Evolutionary conservation across 805 yeast genomes (phyloP).

Genomic region (Ascoidea tarda): DNA sequence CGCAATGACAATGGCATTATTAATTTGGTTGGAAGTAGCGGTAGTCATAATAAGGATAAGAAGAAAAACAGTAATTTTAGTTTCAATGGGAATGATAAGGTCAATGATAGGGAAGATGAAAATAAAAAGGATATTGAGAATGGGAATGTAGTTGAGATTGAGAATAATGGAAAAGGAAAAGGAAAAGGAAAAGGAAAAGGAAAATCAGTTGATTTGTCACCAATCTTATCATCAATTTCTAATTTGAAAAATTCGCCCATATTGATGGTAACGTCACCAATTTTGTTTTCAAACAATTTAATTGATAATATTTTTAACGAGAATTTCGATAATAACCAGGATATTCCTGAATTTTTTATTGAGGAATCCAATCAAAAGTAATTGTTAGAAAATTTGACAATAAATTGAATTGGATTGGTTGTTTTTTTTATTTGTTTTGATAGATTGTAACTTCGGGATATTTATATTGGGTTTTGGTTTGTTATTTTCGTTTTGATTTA

Average conservation of each 20-base stretch:
- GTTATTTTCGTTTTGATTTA: conserved; percentile 1
- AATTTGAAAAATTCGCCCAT: background rate
- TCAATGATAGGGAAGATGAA: background rate
- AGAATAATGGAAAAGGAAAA: no score
- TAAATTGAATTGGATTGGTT: no score
- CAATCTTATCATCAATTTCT: background rate
- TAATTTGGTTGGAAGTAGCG: no score
- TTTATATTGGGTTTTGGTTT: conserved; percentile 1
- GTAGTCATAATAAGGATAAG: no score
- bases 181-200: background rate
- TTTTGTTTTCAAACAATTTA: no score
- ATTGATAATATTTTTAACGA: no score
- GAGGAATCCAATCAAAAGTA: background rate
- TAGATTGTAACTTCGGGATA: background rate
- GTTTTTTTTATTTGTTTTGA: no score
- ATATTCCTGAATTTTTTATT: background rate
- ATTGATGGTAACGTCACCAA: background rate
- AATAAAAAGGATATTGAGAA: background rate
- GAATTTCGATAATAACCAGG: background rate
- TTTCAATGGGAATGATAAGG: no score
- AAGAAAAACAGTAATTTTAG: no score
- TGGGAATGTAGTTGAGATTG: background rate
- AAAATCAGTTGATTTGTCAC: background rate
- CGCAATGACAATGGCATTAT: background rate
- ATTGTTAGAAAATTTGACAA: no score